Percentiles rank a stretch among this genome's conserved stretches.
Conservation (phyloP, 2,329 filamentous ascomycete genomes). For the Claviceps sp. region DNA sequence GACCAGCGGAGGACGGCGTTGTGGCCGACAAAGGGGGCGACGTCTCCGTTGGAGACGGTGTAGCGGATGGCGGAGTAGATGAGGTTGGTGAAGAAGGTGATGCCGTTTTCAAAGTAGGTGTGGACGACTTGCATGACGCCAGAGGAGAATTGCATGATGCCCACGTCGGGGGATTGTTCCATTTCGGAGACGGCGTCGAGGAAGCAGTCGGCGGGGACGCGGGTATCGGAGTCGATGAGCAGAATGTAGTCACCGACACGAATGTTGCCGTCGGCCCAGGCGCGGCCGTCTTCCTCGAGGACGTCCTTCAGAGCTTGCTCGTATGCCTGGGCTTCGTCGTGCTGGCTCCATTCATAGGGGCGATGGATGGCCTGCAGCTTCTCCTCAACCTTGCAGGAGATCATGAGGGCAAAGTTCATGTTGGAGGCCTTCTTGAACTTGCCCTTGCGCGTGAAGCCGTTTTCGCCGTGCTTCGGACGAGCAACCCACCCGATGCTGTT, state of each 20-base stretch:
- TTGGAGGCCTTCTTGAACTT: conserved; percentile 62
- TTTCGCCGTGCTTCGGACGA: conserved; percentile 48
- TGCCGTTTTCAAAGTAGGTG: conserved; percentile 59
- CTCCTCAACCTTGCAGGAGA: conserved; percentile 58
- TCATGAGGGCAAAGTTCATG: conserved; percentile 58
- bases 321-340: conserved; percentile 54
- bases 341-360: conserved; percentile 49
- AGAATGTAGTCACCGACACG: conserved; percentile 71
- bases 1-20: conserved; percentile 66
- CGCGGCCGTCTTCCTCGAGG: conserved; percentile 53
- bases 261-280: conserved; percentile 76
- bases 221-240: conserved; percentile 66
- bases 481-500: conserved; percentile 59
- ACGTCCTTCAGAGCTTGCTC: conserved; percentile 51
- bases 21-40: conserved; percentile 70
- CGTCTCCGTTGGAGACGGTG: conserved; percentile 64
- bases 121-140: conserved; percentile 68
- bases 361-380: conserved; percentile 46
- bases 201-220: conserved; percentile 63
- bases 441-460: conserved; percentile 48
- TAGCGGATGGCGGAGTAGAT: conserved; percentile 67
- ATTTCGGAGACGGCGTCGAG: conserved; percentile 71
- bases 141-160: conserved; percentile 65
- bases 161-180: conserved; percentile 66
- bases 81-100: conserved; percentile 59